Percentiles rank a stretch among this genome's conserved stretches.
Conservation (phyloP, 139 green algal genomes). For the Pleodorina starrii region DNA sequence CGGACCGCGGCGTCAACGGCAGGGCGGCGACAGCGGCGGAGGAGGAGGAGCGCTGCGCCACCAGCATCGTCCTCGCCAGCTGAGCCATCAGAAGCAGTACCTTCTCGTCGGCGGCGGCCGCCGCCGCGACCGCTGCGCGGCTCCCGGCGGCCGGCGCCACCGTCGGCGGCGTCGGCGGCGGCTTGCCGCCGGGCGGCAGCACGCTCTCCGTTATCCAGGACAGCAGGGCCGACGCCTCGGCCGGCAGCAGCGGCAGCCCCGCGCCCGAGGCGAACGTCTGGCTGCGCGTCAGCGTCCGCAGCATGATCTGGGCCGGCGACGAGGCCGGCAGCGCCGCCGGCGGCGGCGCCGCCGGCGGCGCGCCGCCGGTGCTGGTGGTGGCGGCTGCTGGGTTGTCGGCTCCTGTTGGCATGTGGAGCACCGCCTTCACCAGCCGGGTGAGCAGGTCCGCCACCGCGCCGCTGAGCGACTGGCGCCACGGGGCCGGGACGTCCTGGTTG, state of each 20-base stretch:
- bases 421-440: neutral
- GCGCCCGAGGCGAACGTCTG: neutral
- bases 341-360: too few relatives aligned
- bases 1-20: neutral
- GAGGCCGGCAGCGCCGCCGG: neutral
- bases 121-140: neutral
- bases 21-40: too few relatives aligned
- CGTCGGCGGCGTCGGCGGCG: too few relatives aligned
- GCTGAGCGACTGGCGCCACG: conserved; percentile 21
- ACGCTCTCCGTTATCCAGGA: conserved; percentile 29
- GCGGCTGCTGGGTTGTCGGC: neutral
- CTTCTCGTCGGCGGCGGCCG: conserved; percentile 28
- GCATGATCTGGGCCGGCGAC: conserved; percentile 11
- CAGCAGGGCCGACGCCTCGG: conserved; percentile 25
- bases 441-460: neutral
- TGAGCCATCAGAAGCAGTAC: conserved; percentile 39
- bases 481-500: neutral
- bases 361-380: too few relatives aligned
- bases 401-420: neutral
- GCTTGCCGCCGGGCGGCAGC: conserved; percentile 26
- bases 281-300: conserved; percentile 30
- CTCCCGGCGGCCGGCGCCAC: neutral
- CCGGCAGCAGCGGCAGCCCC: conserved; percentile 36
- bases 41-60: neutral
- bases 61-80: conserved; percentile 31